Conservation (phyloP, 176 grass and related monocot species). For the Phoenix roebelenii region DNA sequence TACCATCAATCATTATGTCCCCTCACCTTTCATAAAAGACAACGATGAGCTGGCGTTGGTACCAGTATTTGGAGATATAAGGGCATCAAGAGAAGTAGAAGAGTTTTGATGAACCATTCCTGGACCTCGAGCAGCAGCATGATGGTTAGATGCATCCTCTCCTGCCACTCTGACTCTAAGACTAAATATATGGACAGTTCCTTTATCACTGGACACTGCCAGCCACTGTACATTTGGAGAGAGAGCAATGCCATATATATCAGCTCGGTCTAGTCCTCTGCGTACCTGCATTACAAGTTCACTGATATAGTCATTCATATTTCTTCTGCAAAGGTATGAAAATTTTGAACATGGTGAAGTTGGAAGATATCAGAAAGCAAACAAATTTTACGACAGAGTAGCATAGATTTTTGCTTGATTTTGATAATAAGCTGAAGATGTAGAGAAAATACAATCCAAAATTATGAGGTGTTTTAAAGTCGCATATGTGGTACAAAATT, state of each 20-base stretch:
- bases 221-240: slow-evolving; percentile 55
- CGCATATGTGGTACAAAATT: too few relatives aligned
- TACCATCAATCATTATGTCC: too few relatives aligned
- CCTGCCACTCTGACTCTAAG: slow-evolving; percentile 23
- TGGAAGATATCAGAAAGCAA: too few relatives aligned
- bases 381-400: too few relatives aligned
- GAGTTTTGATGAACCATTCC: slow-evolving; percentile 18
- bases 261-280: slow-evolving; percentile 59
- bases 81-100: slow-evolving; percentile 29
- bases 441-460: too few relatives aligned
- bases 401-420: too few relatives aligned
- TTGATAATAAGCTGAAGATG: too few relatives aligned
- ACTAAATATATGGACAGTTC: slow-evolving; percentile 70
- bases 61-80: slow-evolving; percentile 16
- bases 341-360: too few relatives aligned
- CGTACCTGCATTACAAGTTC: slow-evolving; percentile 35
- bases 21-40: slow-evolving; percentile 60
- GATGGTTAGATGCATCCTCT: slow-evolving; percentile 24
- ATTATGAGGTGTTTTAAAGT: too few relatives aligned
- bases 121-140: slow-evolving; percentile 19
- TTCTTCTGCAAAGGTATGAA: too few relatives aligned
- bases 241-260: slow-evolving; percentile 64
- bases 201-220: slow-evolving; percentile 67
- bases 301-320: background rate
- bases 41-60: slow-evolving; percentile 53